Base-by-base conservation (phyloP, 176 grass and related monocot species). In the Cocos nucifera region DNA sequence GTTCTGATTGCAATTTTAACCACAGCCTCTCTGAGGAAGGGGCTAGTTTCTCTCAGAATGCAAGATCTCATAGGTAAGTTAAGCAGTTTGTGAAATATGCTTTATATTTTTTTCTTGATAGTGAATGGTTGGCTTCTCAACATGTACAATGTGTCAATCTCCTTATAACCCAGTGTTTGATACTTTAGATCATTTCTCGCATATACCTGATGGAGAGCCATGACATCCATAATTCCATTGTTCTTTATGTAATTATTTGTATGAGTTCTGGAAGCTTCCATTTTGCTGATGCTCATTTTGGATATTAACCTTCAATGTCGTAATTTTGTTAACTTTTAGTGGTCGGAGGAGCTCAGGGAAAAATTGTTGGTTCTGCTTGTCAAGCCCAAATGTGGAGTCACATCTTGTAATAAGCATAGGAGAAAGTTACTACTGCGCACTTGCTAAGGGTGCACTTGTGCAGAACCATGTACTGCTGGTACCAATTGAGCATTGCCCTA, bases 351-450 rank as follows among this genome's bases (percentile, higher is more conserved):
- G 54, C 26, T 51, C 62, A 4, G 81, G 73, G 65, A 90, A 74
- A 67, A 81, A 70, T 73, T 97, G 87, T 73, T 97, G 92, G 92
- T 97, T 97, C 76, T 97, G 92, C 75, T 77, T 97, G 54, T 97
- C 92, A 20, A 91, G 84, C 60, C 84, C 87, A 51, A 80, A 91
- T 69, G 92, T 97, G 5, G 92, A 97, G 44, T 82, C 81, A 53
- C 75, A 97, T 78, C 83, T 97, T 61, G 77, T 97, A 44, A 62
- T 85, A 59, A 97, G 87, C 54, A 75, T 91, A 16, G 78, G 92
- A 57, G 87, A 88, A 73, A 76, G 71, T 82, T 97, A 88, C 81
- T 97, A 97, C 49, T 90, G 86, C 18, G 66, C 87, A 15, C 92
- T 97, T 73, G 84, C 92, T 19, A 97, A 91, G 70, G 91, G 92